phyloP scores from a whole-genome alignment of 2,329 filamentous ascomycete species.

The Metarhizium rileyi region DNA sequence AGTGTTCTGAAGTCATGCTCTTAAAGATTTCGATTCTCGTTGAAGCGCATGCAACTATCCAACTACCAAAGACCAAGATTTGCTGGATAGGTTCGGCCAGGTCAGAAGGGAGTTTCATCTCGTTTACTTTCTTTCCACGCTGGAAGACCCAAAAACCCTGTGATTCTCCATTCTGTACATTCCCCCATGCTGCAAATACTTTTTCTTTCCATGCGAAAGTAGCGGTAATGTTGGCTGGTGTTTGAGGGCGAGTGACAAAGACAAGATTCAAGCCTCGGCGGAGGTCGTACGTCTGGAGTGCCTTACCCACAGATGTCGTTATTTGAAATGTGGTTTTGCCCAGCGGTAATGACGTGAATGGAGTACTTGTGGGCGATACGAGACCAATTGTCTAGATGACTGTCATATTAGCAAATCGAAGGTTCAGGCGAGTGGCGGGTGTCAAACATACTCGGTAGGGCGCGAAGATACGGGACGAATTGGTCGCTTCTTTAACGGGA shows the following conservation, averaged over 20 bases:
- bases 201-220: constrained; percentile 80
- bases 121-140: constrained; percentile 72
- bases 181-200: constrained; percentile 84
- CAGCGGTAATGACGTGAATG: constrained; percentile 79
- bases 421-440: not conserved
- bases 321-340: constrained; percentile 96
- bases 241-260: constrained; percentile 87
- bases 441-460: constrained; percentile 69
- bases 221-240: constrained; percentile 75
- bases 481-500: constrained; percentile 26
- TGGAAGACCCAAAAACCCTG: constrained; percentile 87
- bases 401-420: constrained; percentile 5
- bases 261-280: constrained; percentile 82
- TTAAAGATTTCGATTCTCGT: constrained; percentile 87
- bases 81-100: constrained; percentile 63
- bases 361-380: constrained; percentile 81
- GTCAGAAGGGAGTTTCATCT: constrained; percentile 59
- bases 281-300: constrained; percentile 91
- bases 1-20: constrained; percentile 71
- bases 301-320: constrained; percentile 84
- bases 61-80: constrained; percentile 77
- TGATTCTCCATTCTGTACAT: constrained; percentile 35
- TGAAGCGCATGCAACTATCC: constrained; percentile 72
- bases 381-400: constrained; percentile 69
- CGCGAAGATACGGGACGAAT: constrained; percentile 75